These are phyloP conservation scores for Fusarium napiforme DNA, from an alignment of 2,329 filamentous ascomycete genomes.

Conservation along the genomic window DNA sequence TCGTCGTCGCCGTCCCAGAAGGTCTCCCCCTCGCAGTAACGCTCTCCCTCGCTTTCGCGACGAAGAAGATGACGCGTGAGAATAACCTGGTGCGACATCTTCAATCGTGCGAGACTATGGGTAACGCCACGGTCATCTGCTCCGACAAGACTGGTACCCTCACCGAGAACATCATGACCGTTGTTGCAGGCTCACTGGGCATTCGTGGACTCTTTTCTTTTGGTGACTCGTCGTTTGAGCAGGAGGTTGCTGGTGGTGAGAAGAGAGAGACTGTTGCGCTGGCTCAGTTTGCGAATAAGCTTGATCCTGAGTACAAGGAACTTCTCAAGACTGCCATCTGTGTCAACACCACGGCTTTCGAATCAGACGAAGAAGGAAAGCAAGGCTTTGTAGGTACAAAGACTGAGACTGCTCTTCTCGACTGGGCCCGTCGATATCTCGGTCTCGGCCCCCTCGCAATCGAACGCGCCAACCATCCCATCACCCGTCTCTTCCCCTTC, in stretches of 20 bases:
- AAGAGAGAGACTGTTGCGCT: slow-evolving; percentile 13
- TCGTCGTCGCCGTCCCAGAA: slow-evolving; percentile 75
- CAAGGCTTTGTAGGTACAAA: slow-evolving; percentile 63
- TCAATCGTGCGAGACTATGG: slow-evolving; percentile 77
- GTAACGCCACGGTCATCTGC: slow-evolving; percentile 78
- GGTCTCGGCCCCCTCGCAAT: slow-evolving; percentile 59
- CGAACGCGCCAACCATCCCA: slow-evolving; percentile 57
- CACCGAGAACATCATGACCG: slow-evolving; percentile 76
- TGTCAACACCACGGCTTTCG: slow-evolving; percentile 69
- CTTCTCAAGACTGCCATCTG: slow-evolving; percentile 49
- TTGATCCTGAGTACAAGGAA: slow-evolving; percentile 28
- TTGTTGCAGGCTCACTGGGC: slow-evolving; percentile 70
- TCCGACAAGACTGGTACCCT: slow-evolving; percentile 66
- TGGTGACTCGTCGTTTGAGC: slow-evolving; percentile 55
- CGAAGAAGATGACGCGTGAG: slow-evolving; percentile 74
- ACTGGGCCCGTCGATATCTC: slow-evolving; percentile 60
- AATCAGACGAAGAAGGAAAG: slow-evolving; percentile 57
- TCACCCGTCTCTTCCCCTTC: slow-evolving; percentile 63
- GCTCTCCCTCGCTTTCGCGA: slow-evolving; percentile 73
- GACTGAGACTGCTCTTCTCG: slow-evolving; percentile 65
- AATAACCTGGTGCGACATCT: slow-evolving; percentile 75
- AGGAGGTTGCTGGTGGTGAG: slow-evolving; percentile 31
- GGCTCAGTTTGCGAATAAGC: slow-evolving; percentile 14
- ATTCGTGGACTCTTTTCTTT: slow-evolving; percentile 47
- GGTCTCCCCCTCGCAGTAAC: slow-evolving; percentile 75